Evolutionary conservation across 2,329 filamentous ascomycete species (phyloP).

Genomic region (Periconia digitata): DNA sequence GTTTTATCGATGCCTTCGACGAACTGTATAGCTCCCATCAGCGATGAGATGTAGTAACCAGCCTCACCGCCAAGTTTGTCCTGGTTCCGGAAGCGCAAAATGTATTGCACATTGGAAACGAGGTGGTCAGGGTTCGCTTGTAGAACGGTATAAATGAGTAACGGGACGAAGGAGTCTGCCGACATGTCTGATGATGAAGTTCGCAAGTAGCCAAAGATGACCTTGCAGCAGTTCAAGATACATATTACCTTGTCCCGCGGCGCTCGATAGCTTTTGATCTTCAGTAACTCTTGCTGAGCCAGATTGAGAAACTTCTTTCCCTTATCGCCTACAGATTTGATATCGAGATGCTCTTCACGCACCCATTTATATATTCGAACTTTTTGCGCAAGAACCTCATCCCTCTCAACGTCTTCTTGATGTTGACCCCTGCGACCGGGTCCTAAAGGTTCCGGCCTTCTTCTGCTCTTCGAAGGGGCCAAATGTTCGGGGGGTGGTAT

Average conservation of each 20-base stretch:
- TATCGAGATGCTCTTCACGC: slow-evolving; percentile 88
- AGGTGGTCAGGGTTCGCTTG: slow-evolving; percentile 93
- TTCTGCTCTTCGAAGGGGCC: slow-evolving; percentile 68
- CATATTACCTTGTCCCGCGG: slow-evolving; percentile 98
- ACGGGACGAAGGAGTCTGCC: slow-evolving; percentile 86
- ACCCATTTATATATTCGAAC: slow-evolving; percentile 98
- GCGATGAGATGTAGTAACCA: slow-evolving; percentile 93
- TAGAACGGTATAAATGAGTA: slow-evolving; percentile 93
- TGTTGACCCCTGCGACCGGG: slow-evolving; percentile 92
- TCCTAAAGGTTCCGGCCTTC: slow-evolving; percentile 60
- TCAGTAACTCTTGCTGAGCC: slow-evolving; percentile 90
- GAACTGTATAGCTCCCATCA: slow-evolving; percentile 96
- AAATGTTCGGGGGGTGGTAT: slow-evolving; percentile 80
- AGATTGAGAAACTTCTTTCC: slow-evolving; percentile 84
- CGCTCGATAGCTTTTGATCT: slow-evolving; percentile 96
- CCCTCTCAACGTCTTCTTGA: slow-evolving; percentile 95
- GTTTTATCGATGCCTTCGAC: slow-evolving; percentile 96
- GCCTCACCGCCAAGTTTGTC: slow-evolving; percentile 97
- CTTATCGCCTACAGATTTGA: slow-evolving; percentile 79
- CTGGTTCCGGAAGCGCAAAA: slow-evolving; percentile 93
- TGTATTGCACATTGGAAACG: slow-evolving; percentile 97
- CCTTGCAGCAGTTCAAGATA: slow-evolving; percentile 97
- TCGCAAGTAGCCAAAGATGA: slow-evolving; percentile 92
- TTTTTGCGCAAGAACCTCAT: slow-evolving; percentile 95
- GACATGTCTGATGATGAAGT: slow-evolving; percentile 93